Conservation (phyloP, 2,329 filamentous ascomycete genomes). For the Sporothrix luriei region DNA sequence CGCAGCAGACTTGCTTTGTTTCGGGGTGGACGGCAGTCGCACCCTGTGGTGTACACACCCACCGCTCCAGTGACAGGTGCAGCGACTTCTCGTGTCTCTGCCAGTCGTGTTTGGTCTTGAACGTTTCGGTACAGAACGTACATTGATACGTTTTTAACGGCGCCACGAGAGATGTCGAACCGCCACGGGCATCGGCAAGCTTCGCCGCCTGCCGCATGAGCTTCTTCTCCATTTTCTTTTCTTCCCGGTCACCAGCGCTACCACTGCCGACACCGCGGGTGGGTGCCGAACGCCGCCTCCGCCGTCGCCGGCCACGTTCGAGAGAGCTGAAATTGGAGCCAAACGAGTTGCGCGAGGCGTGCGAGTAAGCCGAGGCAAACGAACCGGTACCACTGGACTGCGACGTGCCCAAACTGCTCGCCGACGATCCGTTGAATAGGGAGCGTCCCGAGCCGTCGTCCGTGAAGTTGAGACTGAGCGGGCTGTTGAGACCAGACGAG, state of each 20-base stretch:
- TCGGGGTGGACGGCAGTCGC: conserved; percentile 59
- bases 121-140: conserved; percentile 69
- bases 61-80: conserved; percentile 65
- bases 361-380: conserved; percentile 61
- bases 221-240: neutral
- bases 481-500: conserved; percentile 60
- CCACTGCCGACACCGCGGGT: conserved; percentile 27
- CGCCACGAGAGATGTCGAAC: conserved; percentile 41
- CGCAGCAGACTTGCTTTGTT: conserved; percentile 59
- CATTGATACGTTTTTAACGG: conserved; percentile 64
- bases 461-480: conserved; percentile 59
- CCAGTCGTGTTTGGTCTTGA: conserved; percentile 70
- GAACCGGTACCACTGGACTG: conserved; percentile 59
- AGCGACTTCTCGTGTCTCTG: conserved; percentile 70
- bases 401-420: conserved; percentile 63
- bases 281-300: conserved; percentile 51
- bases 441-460: conserved; percentile 64
- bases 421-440: conserved; percentile 61
- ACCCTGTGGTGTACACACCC: conserved; percentile 65
- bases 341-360: conserved; percentile 60
- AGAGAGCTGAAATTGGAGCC: conserved; percentile 56
- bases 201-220: neutral
- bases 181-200: conserved; percentile 41
- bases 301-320: conserved; percentile 52
- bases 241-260: conserved; percentile 8